Base-by-base conservation (phyloP, 306 rosid genomes). In the Carpinus viminea region DNA sequence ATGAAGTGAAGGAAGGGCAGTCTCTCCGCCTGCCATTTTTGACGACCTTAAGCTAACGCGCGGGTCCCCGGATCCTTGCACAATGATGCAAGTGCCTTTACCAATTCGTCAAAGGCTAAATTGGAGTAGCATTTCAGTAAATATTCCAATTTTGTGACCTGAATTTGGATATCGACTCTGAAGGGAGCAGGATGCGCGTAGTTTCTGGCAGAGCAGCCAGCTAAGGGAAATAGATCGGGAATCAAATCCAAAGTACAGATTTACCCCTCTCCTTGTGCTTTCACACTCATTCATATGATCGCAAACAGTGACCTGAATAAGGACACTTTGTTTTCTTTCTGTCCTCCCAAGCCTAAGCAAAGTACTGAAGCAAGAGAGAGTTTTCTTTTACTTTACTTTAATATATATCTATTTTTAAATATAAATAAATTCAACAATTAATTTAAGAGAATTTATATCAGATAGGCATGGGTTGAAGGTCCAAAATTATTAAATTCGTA, bases 101-200 rank as follows among this genome's bases (percentile, higher is more conserved):
- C 52, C 15, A 12, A 11, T n/a, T 56, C 13, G 61, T 56, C 61
- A 56, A 57, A 57, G 26, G 5, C 2, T 64, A 66, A 18, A 38
- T 73, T 34, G 12, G 76, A 50, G 77, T 57, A 10, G 70, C 13
- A 45, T 83, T 77, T 74, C 81, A n/a, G 38, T 47, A 74, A 79
- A 62, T 76, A 69, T 20, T 54, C 31, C 18, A 52, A 76, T 38
- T 34, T 73, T 75, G 65, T 76, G 79, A 74, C 70, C 80, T 74
- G 75, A 59, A 4, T 68, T 2, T 12, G 1, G 76, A 80, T 75
- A 69, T 79, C 34, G 76, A 12, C 21, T 80, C n/a, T 78, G n/a
- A 83, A 78, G 24, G 72, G 72, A 68, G 38, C 54, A 60, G 6
- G 60, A 48, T 56, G 4, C 64, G 64, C 64, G 28, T 1, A 10